Conservation (phyloP, 768 basidiomycete genomes). For the Jaapia argillacea region DNA sequence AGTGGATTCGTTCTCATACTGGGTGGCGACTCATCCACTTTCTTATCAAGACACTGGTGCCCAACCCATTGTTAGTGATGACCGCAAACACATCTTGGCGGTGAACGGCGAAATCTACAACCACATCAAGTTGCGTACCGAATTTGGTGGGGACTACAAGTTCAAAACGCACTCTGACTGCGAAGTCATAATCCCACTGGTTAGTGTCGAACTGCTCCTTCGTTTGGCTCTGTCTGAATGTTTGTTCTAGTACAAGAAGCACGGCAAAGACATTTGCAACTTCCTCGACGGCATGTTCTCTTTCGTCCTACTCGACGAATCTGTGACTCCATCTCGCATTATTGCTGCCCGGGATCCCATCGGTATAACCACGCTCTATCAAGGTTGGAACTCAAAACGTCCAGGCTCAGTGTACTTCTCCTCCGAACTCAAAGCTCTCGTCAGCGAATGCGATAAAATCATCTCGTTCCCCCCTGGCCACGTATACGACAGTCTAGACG, state of each 20-base stretch:
- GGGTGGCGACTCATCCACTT: not conserved
- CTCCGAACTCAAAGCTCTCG: constrained; percentile 89
- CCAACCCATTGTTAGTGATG: constrained; percentile 84
- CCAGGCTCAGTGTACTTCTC: constrained; percentile 88
- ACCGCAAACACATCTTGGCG: constrained; percentile 73
- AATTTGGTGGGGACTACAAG: constrained; percentile 50
- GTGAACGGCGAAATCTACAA: constrained; percentile 99
- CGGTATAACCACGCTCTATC: constrained; percentile 97
- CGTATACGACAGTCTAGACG: constrained; percentile 81
- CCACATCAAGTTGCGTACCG: constrained; percentile 71
- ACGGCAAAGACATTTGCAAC: constrained; percentile 66
- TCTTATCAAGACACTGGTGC: constrained; percentile 76
- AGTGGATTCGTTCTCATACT: constrained; percentile 18
- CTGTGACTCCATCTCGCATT: constrained; percentile 77
- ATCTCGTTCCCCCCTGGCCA: constrained; percentile 97
- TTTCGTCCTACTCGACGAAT: constrained; percentile 92
- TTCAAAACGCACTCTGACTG: constrained; percentile 99
- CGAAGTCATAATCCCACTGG: constrained; percentile 91
- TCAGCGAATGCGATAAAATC: constrained; percentile 89
- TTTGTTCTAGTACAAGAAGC: constrained; percentile 62
- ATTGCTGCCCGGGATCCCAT: constrained; percentile 97
- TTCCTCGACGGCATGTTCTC: constrained; percentile 98
- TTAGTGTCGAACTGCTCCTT: no score
- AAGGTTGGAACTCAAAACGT: constrained; percentile 80
- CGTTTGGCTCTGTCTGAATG: no score